These are phyloP conservation scores for Scenedesmus sp. DNA, from an alignment of 163 green algal species.

Conservation along the genomic window DNA sequence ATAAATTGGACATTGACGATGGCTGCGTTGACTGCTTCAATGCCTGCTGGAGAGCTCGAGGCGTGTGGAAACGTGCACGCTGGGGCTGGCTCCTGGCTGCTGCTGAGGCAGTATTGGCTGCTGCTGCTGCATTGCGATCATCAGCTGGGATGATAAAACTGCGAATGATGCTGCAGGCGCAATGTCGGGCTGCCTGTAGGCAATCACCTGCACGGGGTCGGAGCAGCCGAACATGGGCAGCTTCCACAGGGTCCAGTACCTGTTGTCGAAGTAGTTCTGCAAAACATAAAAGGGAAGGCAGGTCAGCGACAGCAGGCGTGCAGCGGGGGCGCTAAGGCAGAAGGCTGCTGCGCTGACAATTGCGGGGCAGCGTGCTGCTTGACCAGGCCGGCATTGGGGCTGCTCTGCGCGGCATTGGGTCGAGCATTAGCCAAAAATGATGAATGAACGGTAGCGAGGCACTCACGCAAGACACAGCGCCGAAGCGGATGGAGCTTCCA, in stretches of 20 bases:
- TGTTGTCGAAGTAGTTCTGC: slow-evolving; percentile 94
- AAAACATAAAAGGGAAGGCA: not conserved
- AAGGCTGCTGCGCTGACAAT: not conserved
- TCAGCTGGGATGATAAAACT: not conserved
- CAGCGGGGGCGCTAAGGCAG: not conserved
- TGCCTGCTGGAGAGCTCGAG: not conserved
- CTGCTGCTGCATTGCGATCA: not conserved
- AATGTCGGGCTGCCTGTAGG: not conserved
- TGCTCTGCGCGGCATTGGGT: slow-evolving; percentile 16
- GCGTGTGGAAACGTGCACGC: not conserved
- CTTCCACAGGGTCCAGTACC: slow-evolving; percentile 98
- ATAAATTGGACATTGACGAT: not conserved
- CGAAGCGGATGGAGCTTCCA: slow-evolving; percentile 37
- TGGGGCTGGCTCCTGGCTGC: slow-evolving; percentile 2
- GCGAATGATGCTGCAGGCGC: not conserved
- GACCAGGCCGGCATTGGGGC: not conserved
- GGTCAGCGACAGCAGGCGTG: not conserved
- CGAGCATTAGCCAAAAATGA: not conserved
- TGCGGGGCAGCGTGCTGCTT: not conserved
- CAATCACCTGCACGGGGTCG: slow-evolving; percentile 74
- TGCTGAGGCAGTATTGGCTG: not conserved
- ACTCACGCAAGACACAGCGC: slow-evolving; percentile 45
- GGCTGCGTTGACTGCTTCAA: not conserved
- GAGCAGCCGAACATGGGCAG: slow-evolving; percentile 99
- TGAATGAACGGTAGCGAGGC: not conserved